Evolutionary conservation across 768 basidiomycete genomes (phyloP), one percentile per base, ranked within the genome.

Genomic region (Trametes elegans): DNA sequence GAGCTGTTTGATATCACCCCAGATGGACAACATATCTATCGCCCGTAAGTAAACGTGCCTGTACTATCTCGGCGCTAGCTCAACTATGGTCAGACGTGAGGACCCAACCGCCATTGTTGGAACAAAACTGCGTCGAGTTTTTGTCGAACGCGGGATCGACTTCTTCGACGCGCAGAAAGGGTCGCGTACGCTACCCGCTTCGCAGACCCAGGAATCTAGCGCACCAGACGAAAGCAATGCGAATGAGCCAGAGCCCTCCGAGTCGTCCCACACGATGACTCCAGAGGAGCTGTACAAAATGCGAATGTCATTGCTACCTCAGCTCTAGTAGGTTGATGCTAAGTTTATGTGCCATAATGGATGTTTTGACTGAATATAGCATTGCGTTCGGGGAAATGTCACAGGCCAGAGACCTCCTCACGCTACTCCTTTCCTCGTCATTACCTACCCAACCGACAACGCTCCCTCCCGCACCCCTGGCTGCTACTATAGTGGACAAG

Each of bases 341-440:
- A 40, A 41, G 24, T 8, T 7, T 2, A 7, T n/a, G 18, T 27
- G 21, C 6, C 3, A 29, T 7, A n/a, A 5, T 29, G 47, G 19
- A 34, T 51, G 35, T 50, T 19, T 59, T 60, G 46, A 62, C 55
- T 58, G 50, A 61, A 45, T 43, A 31, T 58, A 90, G 89, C 59
- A 79, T 84, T 56, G 88, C 90, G 24, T 71, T 85, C 42, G 89
- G 89, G 52, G 91, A 93, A 69, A 87, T 93, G 80, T 78, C 81
- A 7, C 84, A 85, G 51, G 89, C 89, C 9, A 80, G 79, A 60
- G 88, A 90, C 57, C 74, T 93, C 21, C 71, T 93, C 26, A 73
- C 77, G 21, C 74, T 82, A 24, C 71, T 92, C 13, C 70, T 90
- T 13, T 68, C 76, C 27, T 71, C 77, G 9, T 59, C 74, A 7